phyloP scores from a whole-genome alignment of 257 asterid species.

The Solanum tarijense region DNA sequence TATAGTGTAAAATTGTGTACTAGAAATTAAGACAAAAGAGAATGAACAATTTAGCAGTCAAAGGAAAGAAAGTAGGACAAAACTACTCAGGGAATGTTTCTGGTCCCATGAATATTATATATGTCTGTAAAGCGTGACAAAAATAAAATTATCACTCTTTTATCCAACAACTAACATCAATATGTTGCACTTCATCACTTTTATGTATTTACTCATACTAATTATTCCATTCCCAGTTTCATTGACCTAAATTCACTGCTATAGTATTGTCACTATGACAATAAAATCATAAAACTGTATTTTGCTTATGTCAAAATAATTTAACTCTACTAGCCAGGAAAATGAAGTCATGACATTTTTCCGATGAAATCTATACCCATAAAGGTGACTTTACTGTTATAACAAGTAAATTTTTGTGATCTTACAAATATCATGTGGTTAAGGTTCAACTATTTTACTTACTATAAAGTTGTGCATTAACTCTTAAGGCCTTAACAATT shows the following conservation, averaged over 20 bases:
- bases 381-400: not conserved
- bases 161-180: slow-evolving; percentile 31
- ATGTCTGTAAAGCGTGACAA: slow-evolving; percentile 16
- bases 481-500: not conserved
- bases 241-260: not conserved
- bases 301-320: not conserved
- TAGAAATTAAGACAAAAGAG: not conserved
- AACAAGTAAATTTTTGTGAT: not conserved
- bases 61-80: slow-evolving; percentile 18
- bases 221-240: not conserved
- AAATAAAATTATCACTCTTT: not conserved
- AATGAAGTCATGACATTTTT: not conserved
- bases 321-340: not conserved
- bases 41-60: slow-evolving; percentile 11
- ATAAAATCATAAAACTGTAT: not conserved
- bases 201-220: not conserved
- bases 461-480: not conserved
- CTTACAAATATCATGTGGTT: not conserved
- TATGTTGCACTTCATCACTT: slow-evolving; percentile 18
- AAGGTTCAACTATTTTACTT: not conserved
- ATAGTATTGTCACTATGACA: not conserved
- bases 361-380: not conserved
- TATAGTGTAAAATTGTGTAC: not conserved
- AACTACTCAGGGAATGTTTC: slow-evolving; percentile 25
- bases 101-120: slow-evolving; percentile 28